Base-by-base conservation (phyloP, 805 yeast genomes). In the Scheffersomyces coipomensis region DNA sequence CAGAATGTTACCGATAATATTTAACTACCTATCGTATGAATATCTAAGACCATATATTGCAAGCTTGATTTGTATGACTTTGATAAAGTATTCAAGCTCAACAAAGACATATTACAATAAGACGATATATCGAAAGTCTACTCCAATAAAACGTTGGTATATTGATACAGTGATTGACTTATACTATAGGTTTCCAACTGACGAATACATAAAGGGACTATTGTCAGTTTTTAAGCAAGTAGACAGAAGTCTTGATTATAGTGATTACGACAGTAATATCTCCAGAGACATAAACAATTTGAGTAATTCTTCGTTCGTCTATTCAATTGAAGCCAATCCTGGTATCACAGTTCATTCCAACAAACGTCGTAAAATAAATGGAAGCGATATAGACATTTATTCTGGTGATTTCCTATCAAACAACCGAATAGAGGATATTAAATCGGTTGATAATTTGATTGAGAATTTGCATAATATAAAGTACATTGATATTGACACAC, bases 151-250 rank as follows among this genome's bases (percentile, higher is more conserved):
- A 34, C 42, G 48, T 8, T 65, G 70, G 70, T 64, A 64, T 21
- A 50, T 62, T 12, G 53, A 57, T 35, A 40, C 52, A 15, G 59
- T 57, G 8, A 55, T 55, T 1, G 66, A 59, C 23, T 49, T 64
- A 30, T 51, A 42, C 33, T 29, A 35, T 2, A 56, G 55, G 33
- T 65, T 65, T 39, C 71, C 71, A 15, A 40, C 48, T 24, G 71
- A 65, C 38, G 55, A 50, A 13, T 46, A 53, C 18, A 46, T 65
- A 26, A 53, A 45, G 29, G 42, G 45, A 10, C 41, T 64, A 15
- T 31, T 64, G 16, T 44, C 48, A 1, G 40, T 56, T 7, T 60
- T 41, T 49, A 47, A 35, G 40, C 47, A 19, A 11, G 51, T 16
- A 12, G 47, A 48, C 8, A 65, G 63, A 3, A 33, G 26, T 5